Base-by-base conservation (phyloP, 2,329 filamentous ascomycete genomes). In the Penicillium griseofulvum region DNA sequence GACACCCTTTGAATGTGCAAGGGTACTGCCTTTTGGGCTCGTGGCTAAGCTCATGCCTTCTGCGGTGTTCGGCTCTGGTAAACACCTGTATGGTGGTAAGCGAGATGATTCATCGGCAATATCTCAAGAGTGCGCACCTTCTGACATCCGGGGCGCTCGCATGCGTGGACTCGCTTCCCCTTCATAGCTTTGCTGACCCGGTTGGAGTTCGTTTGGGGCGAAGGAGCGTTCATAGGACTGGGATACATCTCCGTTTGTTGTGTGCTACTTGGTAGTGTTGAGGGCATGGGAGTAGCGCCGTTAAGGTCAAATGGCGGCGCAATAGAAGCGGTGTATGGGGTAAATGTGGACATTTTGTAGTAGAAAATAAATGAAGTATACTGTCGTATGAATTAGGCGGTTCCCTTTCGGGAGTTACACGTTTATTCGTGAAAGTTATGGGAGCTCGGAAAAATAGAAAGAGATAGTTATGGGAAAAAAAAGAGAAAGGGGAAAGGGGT, bases 141-240 rank as follows among this genome's bases (percentile, higher is more conserved):
- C 36, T 68, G 64, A 59, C 78, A 80, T 41, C 77, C 77, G 11
- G 74, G 73, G 54, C 66, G 77, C 54, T 78, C 70, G 61, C 78
- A 80, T 6, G 69, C 71, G 63, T 80, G 78, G 3, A 80, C 78
- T 49, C 77, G 73, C 63, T 80, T 80, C 12, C 78, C 78, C 63
- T 80, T 80, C 67, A 78, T 80, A 11, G 78, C 78, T 60, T 80
- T 80, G 68, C 78, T 80, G 58, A 80, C 72, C 26, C 77, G 74
- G 49, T 72, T 71, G 8, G 59, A 49, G 10, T 28, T 51, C 12
- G 54, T 44, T 0, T 46, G 56, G 12, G 54, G 44, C 3, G 53
- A 22, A 10, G 61, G 45, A 3, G 43, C 7, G 4, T 50, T 29
- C 2, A 8, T 19, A 2, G 14, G 14, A n/a, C 4, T 22, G 5